Evolutionary conservation across 768 basidiomycete genomes (phyloP).

Genomic region (Suillus spraguei): DNA sequence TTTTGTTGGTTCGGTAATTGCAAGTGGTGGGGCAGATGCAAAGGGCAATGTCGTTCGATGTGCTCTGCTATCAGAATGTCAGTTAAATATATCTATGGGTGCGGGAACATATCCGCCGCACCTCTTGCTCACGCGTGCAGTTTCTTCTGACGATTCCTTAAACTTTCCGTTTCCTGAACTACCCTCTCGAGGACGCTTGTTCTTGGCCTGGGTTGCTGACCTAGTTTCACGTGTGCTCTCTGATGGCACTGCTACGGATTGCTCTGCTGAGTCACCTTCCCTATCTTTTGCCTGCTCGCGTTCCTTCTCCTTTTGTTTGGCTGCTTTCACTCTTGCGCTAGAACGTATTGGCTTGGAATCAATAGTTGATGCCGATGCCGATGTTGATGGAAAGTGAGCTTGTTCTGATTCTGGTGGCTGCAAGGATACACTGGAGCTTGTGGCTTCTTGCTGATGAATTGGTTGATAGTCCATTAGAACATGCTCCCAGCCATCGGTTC

Average conservation of each 20-base stretch:
- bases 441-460: conserved; percentile 70
- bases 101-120: conserved; percentile 36
- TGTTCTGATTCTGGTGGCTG: conserved; percentile 45
- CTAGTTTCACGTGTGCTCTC: conserved; percentile 48
- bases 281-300: conserved; percentile 56
- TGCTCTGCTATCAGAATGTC: conserved; percentile 46
- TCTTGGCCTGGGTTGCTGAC: conserved; percentile 39
- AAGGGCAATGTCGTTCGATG: conserved; percentile 56
- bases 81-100: conserved; percentile 26
- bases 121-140: conserved; percentile 61
- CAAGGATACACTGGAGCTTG: conserved; percentile 58
- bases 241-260: conserved; percentile 38
- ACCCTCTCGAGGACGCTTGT: conserved; percentile 54
- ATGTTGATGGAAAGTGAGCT: conserved; percentile 37
- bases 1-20: conserved; percentile 74
- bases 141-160: conserved; percentile 59
- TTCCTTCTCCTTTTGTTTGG: conserved; percentile 65
- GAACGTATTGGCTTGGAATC: conserved; percentile 67
- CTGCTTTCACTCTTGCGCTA: conserved; percentile 76
- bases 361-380: conserved; percentile 38
- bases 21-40: conserved; percentile 45
- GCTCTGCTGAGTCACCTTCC: conserved; percentile 52
- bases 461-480: conserved; percentile 91
- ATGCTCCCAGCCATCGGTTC: conserved; percentile 86
- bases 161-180: conserved; percentile 60